These are phyloP conservation scores for Gardenia jasminoides DNA, from an alignment of 257 asterid species.

Conservation along the genomic window DNA sequence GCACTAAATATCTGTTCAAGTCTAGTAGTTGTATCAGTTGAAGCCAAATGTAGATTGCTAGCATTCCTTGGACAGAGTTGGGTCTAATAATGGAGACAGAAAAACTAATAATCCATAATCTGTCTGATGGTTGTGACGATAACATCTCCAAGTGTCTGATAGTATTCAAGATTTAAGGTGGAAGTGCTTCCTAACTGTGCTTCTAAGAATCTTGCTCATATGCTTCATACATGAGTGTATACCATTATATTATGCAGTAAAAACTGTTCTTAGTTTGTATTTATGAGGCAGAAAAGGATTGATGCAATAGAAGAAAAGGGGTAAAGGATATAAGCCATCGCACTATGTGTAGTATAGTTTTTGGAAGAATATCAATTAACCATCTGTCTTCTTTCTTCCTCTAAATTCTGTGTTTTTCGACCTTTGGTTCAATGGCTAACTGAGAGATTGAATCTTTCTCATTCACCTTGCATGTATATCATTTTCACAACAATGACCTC, in stretches of 20 bases:
- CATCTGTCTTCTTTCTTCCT: not conserved
- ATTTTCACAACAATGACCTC: slow-evolving; percentile 15
- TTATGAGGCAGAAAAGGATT: not conserved
- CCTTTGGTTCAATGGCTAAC: not conserved
- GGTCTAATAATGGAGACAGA: not conserved
- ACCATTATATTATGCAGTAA: not conserved
- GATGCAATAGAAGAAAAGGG: not conserved
- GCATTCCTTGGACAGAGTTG: not conserved
- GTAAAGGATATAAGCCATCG: not conserved
- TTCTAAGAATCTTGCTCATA: not conserved
- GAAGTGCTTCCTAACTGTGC: not conserved
- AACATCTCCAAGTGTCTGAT: not conserved
- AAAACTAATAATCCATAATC: not conserved
- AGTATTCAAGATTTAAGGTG: not conserved
- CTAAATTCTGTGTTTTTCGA: not conserved
- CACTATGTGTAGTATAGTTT: not conserved
- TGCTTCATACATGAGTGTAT: not conserved
- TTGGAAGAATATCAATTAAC: not conserved
- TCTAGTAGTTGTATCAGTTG: not conserved
- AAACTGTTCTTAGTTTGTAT: not conserved
- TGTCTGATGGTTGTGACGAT: not conserved
- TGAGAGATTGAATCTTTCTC: not conserved
- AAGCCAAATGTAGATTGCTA: not conserved
- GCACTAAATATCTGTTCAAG: not conserved
- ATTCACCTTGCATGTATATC: not conserved